phyloP scores from a whole-genome alignment of 352 stramenopile genomes.

The Phytophthora multivora region DNA sequence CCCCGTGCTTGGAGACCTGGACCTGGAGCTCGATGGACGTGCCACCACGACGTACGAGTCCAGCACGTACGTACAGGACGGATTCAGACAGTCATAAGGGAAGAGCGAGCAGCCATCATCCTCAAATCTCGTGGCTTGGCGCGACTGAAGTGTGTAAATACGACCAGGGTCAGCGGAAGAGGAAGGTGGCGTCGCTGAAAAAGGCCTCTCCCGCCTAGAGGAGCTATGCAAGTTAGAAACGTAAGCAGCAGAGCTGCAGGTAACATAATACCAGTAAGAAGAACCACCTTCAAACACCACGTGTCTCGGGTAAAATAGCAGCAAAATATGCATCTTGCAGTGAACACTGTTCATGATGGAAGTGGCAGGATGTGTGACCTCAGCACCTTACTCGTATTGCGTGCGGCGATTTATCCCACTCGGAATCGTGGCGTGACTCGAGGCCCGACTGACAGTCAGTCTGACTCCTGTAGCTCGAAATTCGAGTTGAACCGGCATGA shows the following conservation, averaged over 20 bases:
- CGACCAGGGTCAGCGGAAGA: conserved; percentile 8
- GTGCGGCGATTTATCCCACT: conserved; percentile 3
- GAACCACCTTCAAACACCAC: conserved; percentile 13
- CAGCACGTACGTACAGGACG: conserved; percentile 34
- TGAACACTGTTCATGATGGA: too few relatives aligned
- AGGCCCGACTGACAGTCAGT: too few relatives aligned
- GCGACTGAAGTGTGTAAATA: conserved; percentile 28
- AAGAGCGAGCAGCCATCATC: neutral
- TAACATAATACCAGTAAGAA: conserved; percentile 34
- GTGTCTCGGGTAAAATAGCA: too few relatives aligned
- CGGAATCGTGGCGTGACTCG: conserved; percentile 1
- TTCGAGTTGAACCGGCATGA: too few relatives aligned
- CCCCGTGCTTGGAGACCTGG: conserved; percentile 24
- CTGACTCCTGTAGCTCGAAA: too few relatives aligned
- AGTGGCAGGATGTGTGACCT: neutral
- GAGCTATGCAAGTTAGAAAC: conserved; percentile 9
- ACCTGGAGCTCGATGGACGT: conserved; percentile 25
- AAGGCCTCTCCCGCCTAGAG: neutral
- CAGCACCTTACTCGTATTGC: neutral
- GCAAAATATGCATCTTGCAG: too few relatives aligned
- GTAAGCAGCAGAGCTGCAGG: conserved; percentile 16
- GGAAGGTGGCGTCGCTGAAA: neutral
- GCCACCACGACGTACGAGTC: conserved; percentile 31
- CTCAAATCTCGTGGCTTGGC: neutral
- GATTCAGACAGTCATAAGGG: conserved; percentile 23